Conservation (phyloP, 1,284 basidiomycete species). For the Serendipita sp. region DNA sequence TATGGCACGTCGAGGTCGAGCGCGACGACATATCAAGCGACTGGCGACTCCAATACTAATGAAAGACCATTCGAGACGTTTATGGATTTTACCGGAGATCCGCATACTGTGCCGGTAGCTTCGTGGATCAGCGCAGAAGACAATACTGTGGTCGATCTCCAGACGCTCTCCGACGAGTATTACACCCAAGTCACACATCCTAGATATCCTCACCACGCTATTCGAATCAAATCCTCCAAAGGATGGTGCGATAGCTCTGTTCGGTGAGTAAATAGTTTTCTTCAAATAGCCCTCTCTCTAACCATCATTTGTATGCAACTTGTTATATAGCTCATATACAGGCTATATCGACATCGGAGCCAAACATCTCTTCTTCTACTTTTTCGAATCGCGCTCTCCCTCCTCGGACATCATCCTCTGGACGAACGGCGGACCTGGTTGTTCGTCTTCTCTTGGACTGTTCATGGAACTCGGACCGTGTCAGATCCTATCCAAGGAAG, state of each 20-base stretch:
- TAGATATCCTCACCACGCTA: slow-evolving; percentile 35
- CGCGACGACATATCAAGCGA: not conserved
- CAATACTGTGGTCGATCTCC: not conserved
- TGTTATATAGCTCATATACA: slow-evolving; percentile 13
- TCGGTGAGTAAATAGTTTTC: not conserved
- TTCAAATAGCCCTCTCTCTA: not conserved
- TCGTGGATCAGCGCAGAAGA: not conserved
- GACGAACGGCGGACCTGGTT: slow-evolving; percentile 57
- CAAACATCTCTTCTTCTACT: slow-evolving; percentile 69
- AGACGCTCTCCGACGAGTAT: slow-evolving; percentile 25
- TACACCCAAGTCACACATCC: slow-evolving; percentile 40
- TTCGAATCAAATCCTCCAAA: slow-evolving; percentile 44
- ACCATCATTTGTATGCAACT: not conserved
- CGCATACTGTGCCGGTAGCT: no score
- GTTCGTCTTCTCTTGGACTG: slow-evolving; percentile 47
- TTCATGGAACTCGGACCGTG: slow-evolving; percentile 54
- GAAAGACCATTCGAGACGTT: no score
- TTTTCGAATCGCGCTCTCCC: slow-evolving; percentile 56
- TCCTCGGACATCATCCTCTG: slow-evolving; percentile 55
- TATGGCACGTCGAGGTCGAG: not conserved
- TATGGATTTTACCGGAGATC: no score
- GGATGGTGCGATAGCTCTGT: slow-evolving; percentile 36
- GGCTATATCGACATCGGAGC: slow-evolving; percentile 58
- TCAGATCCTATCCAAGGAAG: slow-evolving; percentile 25
- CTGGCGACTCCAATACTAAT: no score